Evolutionary conservation across 2,329 filamentous ascomycete species (phyloP).

Genomic region (Periglandula ipomoeae): DNA sequence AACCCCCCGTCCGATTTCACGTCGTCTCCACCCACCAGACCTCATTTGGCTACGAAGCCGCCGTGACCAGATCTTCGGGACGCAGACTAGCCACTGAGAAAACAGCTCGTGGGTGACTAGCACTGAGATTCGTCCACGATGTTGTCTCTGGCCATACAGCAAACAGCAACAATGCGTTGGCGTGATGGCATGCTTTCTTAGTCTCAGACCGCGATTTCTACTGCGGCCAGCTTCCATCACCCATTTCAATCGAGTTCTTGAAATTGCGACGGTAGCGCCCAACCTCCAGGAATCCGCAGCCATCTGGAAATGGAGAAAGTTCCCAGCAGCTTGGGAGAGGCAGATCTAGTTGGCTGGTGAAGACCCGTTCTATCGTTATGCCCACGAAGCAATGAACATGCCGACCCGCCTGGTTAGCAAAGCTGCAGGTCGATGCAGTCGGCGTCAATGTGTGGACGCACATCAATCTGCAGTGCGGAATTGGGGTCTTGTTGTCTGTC

Average conservation of each 20-base stretch:
- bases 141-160: neutral
- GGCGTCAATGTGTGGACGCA: no score
- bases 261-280: neutral
- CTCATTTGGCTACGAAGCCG: constrained; percentile 23
- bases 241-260: neutral
- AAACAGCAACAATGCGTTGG: neutral
- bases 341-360: no score
- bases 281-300: no score
- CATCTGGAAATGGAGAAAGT: no score
- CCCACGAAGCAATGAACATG: no score
- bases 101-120: neutral
- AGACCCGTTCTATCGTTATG: no score
- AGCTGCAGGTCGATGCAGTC: no score
- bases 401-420: no score
- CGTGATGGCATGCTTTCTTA: neutral
- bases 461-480: no score
- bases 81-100: neutral
- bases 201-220: neutral
- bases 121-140: neutral
- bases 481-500: no score
- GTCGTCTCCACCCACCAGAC: no score
- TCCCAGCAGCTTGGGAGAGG: no score
- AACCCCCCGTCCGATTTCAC: neutral
- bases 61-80: constrained; percentile 26
- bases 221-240: neutral